Conservation (phyloP, 2,329 filamentous ascomycete genomes). For the Trichoderma arundinaceum region DNA sequence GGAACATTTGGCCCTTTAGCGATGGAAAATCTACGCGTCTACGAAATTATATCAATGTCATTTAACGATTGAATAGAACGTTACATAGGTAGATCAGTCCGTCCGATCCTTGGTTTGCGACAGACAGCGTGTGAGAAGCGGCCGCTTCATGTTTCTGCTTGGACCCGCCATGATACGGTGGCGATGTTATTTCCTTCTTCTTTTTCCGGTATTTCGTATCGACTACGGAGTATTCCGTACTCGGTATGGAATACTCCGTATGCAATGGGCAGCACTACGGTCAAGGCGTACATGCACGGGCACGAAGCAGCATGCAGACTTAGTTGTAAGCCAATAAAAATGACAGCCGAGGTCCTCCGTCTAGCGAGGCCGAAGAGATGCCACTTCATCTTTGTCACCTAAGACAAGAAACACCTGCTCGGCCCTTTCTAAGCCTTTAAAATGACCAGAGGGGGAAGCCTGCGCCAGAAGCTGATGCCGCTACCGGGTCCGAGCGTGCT, state of each 20-base stretch:
- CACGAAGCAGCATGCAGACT: no score
- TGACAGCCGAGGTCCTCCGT: neutral
- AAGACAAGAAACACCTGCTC: neutral
- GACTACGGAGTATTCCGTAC: no score
- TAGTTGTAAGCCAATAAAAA: neutral
- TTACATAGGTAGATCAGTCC: constrained; percentile 16
- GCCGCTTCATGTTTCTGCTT: no score
- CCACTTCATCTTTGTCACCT: neutral
- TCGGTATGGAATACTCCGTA: no score
- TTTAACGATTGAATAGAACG: constrained; percentile 12
- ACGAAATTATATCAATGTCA: neutral
- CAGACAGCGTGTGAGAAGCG: neutral
- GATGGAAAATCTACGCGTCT: neutral
- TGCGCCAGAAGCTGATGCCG: constrained; percentile 9
- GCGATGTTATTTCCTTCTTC: no score
- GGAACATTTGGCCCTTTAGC: neutral
- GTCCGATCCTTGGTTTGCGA: neutral
- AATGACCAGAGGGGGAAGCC: constrained; percentile 4
- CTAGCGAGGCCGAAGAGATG: constrained; percentile 6
- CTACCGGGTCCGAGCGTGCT: constrained; percentile 12
- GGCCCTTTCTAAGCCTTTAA: neutral
- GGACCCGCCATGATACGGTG: no score
- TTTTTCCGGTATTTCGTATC: no score
- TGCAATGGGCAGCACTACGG: no score
- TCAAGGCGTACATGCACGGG: no score